Evolutionary conservation across 2,329 filamentous ascomycete species (phyloP).

Genomic region (Microdochium nivale): DNA sequence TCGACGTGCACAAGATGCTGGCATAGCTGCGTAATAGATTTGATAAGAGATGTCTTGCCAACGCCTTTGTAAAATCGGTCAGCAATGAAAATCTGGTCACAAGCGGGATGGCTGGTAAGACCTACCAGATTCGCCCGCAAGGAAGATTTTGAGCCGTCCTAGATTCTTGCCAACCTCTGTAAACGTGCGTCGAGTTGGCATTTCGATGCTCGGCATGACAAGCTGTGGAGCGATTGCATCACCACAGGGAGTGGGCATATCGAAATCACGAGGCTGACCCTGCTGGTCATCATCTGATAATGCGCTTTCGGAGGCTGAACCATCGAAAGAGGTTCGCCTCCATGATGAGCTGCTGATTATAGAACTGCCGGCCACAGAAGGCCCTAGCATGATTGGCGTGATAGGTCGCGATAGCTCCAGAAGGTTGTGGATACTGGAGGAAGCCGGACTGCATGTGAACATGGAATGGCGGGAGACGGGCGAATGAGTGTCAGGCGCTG

Average conservation of each 20-base stretch:
- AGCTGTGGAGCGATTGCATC: constrained; percentile 59
- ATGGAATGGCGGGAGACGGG: constrained; percentile 19
- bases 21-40: constrained; percentile 76
- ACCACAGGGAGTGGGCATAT: constrained; percentile 37
- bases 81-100: constrained; percentile 2
- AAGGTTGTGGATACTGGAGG: constrained; percentile 18
- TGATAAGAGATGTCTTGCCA: constrained; percentile 85
- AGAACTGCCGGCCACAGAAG: constrained; percentile 27
- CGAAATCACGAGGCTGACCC: constrained; percentile 10
- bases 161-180: constrained; percentile 77
- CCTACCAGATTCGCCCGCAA: constrained; percentile 70
- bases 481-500: constrained; percentile 10
- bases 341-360: constrained; percentile 41
- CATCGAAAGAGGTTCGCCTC: constrained; percentile 39
- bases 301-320: constrained; percentile 36
- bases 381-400: constrained; percentile 34
- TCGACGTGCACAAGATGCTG: constrained; percentile 94
- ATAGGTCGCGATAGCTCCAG: constrained; percentile 31
- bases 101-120: constrained; percentile 8
- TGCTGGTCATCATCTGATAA: constrained; percentile 39
- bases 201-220: constrained; percentile 94
- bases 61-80: constrained; percentile 44
- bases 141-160: constrained; percentile 80
- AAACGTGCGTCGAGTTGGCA: constrained; percentile 83
- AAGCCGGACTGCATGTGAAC: constrained; percentile 20